Evolutionary conservation across 805 yeast species (phyloP).

Genomic region (Metschnikowia arizonensis): DNA sequence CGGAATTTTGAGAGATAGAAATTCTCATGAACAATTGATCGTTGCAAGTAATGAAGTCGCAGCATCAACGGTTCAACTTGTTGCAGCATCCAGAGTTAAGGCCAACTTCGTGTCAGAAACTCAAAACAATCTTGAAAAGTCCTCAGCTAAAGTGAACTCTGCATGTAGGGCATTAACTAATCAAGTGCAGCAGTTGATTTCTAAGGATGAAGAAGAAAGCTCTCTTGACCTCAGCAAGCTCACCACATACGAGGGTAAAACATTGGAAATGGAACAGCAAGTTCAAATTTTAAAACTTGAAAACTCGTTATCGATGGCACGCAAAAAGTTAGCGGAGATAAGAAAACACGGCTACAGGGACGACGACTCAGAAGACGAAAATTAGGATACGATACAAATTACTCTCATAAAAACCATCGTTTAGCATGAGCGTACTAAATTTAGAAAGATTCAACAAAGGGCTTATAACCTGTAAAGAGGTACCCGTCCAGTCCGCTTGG

Average conservation of each 20-base stretch:
- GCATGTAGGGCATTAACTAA: conserved; percentile 72
- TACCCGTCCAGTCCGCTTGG: too few relatives aligned
- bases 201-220: conserved; percentile 28
- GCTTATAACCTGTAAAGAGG: too few relatives aligned
- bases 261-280: conserved; percentile 89
- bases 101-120: conserved; percentile 72
- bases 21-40: conserved; percentile 75
- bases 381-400: not conserved
- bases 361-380: conserved; percentile 27
- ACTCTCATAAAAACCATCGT: too few relatives aligned
- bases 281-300: conserved; percentile 83
- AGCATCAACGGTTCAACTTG: conserved; percentile 87
- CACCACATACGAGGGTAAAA: conserved; percentile 75
- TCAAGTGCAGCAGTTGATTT: conserved; percentile 61
- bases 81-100: conserved; percentile 86
- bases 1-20: conserved; percentile 63
- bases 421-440: too few relatives aligned
- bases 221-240: conserved; percentile 63
- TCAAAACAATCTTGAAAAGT: conserved; percentile 67
- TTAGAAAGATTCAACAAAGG: too few relatives aligned
- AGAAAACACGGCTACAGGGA: conserved; percentile 73
- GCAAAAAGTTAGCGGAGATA: conserved; percentile 81
- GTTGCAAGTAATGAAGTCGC: conserved; percentile 92
- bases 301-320: conserved; percentile 62
- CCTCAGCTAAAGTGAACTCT: conserved; percentile 63